These are phyloP conservation scores for Lantana camara DNA, from an alignment of 257 asterid species.

Conservation along the genomic window DNA sequence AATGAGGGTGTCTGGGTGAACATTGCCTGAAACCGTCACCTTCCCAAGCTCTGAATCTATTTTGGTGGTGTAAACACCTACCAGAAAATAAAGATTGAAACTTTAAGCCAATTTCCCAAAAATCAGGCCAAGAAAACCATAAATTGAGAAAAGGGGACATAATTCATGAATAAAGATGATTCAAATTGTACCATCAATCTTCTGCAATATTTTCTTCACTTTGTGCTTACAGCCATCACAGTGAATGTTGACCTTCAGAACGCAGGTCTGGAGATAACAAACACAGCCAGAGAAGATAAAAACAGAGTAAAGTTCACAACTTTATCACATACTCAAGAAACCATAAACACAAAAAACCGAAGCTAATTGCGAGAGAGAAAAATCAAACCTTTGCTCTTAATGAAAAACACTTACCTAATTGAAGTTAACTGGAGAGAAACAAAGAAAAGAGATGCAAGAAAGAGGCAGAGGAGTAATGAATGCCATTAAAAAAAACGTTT, in stretches of 20 bases:
- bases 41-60: constrained; percentile 89
- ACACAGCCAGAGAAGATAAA: constrained; percentile 52
- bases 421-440: constrained; percentile 14
- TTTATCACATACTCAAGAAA: constrained; percentile 33
- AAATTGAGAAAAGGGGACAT: background rate
- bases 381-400: constrained; percentile 7
- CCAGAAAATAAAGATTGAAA: background rate
- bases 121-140: background rate
- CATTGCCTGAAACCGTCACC: constrained; percentile 91
- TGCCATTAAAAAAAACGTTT: constrained; percentile 25
- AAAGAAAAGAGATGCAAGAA: constrained; percentile 8
- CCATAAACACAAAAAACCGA: background rate
- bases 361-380: constrained; percentile 3
- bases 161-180: constrained; percentile 28
- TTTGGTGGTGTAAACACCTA: constrained; percentile 78
- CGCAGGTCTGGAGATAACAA: constrained; percentile 87
- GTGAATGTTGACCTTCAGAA: constrained; percentile 90
- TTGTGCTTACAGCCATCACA: constrained; percentile 93
- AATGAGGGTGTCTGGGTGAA: constrained; percentile 76
- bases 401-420: too few relatives aligned
- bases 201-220: constrained; percentile 93
- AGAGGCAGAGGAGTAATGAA: background rate
- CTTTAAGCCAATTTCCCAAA: background rate
- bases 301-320: constrained; percentile 43
- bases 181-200: constrained; percentile 71